Conservation (phyloP, 2,329 filamentous ascomycete genomes). For the Alternaria brassicae region DNA sequence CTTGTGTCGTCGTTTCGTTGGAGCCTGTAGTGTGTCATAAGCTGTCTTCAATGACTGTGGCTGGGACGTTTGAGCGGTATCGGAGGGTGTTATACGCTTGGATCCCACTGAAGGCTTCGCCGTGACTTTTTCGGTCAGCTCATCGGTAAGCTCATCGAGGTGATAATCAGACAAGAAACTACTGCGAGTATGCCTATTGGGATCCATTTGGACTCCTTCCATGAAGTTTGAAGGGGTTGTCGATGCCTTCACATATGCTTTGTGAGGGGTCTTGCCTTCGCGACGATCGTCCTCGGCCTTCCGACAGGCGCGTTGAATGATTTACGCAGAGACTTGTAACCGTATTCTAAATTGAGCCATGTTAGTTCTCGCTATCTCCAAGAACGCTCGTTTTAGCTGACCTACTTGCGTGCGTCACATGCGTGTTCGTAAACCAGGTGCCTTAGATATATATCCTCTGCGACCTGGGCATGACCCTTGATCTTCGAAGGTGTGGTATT, state of each 20-base stretch:
- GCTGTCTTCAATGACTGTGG: neutral
- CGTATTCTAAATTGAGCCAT: neutral
- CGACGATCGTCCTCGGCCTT: neutral
- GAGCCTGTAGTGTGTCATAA: neutral
- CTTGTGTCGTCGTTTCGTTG: neutral
- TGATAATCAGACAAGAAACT: neutral
- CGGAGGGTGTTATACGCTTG: neutral
- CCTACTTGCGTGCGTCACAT: neutral
- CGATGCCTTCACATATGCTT: neutral
- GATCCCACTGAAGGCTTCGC: neutral
- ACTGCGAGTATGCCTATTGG: no score
- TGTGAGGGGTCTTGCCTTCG: neutral
- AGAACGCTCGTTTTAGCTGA: neutral
- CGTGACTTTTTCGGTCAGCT: no score
- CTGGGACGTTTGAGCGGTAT: neutral
- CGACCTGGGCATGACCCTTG: neutral
- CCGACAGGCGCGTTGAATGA: constrained; percentile 1
- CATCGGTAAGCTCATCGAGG: neutral
- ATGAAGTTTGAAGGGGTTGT: neutral
- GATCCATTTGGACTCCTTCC: neutral
- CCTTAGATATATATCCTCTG: neutral
- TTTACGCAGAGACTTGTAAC: neutral
- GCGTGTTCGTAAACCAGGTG: neutral
- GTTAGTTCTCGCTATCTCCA: neutral
- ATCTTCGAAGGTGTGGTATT: neutral